phyloP scores from a whole-genome alignment of 2,329 filamentous ascomycete species.

The Hirsutella rhossiliensis region DNA sequence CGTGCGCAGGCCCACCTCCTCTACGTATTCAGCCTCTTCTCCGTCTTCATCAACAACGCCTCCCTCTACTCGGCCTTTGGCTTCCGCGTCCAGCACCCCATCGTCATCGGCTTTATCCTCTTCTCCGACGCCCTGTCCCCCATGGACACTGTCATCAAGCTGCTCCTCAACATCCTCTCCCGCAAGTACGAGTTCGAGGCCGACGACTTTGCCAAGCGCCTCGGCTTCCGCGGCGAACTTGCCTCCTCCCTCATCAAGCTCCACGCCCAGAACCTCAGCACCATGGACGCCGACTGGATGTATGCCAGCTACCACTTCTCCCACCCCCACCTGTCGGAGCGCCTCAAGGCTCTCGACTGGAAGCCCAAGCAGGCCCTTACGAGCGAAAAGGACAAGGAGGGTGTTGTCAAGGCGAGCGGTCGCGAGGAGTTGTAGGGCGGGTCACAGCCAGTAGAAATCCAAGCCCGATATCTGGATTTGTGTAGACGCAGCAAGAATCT shows the following conservation, averaged over 20 bases:
- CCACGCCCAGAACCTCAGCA: conserved; percentile 94
- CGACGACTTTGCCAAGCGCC: conserved; percentile 73
- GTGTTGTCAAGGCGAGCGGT: conserved; percentile 57
- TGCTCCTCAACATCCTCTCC: conserved; percentile 91
- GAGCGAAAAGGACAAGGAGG: conserved; percentile 24
- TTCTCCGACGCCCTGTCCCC: conserved; percentile 95
- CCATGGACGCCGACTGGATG: conserved; percentile 98
- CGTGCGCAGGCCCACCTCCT: conserved; percentile 68
- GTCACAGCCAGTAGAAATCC: background rate
- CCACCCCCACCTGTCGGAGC: conserved; percentile 89
- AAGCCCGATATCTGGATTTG: background rate
- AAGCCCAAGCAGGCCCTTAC: conserved; percentile 43
- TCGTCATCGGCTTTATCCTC: conserved; percentile 93
- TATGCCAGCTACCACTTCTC: conserved; percentile 98
- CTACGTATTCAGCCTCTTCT: conserved; percentile 94
- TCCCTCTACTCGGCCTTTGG: conserved; percentile 88
- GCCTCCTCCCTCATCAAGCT: conserved; percentile 88
- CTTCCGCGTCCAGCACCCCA: conserved; percentile 70
- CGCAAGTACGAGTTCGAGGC: conserved; percentile 94
- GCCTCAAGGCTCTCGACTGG: conserved; percentile 85
- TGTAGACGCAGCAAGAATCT: background rate
- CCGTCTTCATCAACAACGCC: conserved; percentile 90
- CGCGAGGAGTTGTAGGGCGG: conserved; percentile 57
- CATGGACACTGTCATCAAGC: conserved; percentile 88
- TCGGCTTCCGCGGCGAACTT: conserved; percentile 76